Conservation (phyloP, 2,329 filamentous ascomycete genomes). For the Fusarium stilboides region DNA sequence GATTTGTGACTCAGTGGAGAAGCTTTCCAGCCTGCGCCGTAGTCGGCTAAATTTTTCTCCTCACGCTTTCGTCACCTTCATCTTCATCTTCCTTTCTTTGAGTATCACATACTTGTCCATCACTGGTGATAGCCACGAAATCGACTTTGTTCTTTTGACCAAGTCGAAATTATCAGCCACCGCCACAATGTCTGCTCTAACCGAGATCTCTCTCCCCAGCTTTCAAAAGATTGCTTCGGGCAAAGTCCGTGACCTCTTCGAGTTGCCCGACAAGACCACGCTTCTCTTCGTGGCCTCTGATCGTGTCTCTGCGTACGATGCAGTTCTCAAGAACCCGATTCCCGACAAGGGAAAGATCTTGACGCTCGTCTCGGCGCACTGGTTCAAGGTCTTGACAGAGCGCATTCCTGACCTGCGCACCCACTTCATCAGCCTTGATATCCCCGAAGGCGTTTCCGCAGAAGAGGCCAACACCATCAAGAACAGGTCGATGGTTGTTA, state of each 20-base stretch:
- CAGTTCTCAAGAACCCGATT: slow-evolving; percentile 77
- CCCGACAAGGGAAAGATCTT: slow-evolving; percentile 69
- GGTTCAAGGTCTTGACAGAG: slow-evolving; percentile 66
- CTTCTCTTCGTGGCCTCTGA: slow-evolving; percentile 90
- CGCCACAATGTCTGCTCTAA: slow-evolving; percentile 36
- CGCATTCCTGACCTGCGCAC: slow-evolving; percentile 65
- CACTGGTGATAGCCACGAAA: background rate
- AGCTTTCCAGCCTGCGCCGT: slow-evolving; percentile 30
- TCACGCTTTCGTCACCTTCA: slow-evolving; percentile 39
- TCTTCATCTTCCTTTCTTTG: slow-evolving; percentile 15
- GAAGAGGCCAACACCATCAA: slow-evolving; percentile 67
- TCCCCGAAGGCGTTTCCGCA: slow-evolving; percentile 56
- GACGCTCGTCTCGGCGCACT: slow-evolving; percentile 64
- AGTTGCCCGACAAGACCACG: slow-evolving; percentile 74
- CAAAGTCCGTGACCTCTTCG: slow-evolving; percentile 88
- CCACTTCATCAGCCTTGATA: slow-evolving; percentile 65
- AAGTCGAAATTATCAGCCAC: background rate
- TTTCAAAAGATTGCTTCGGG: slow-evolving; percentile 58
- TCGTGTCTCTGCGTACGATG: slow-evolving; percentile 90
- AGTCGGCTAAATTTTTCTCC: slow-evolving; percentile 46
- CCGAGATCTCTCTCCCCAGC: slow-evolving; percentile 50
- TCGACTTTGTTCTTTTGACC: background rate
- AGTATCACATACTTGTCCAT: slow-evolving; percentile 11
- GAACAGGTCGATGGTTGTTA: slow-evolving; percentile 83
- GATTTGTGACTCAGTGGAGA: slow-evolving; percentile 44